Evolutionary conservation across 495 filamentous ascomycete species (phyloP), one percentile per base, ranked within the genome.

Genomic region (Penicillium ucsense): DNA sequence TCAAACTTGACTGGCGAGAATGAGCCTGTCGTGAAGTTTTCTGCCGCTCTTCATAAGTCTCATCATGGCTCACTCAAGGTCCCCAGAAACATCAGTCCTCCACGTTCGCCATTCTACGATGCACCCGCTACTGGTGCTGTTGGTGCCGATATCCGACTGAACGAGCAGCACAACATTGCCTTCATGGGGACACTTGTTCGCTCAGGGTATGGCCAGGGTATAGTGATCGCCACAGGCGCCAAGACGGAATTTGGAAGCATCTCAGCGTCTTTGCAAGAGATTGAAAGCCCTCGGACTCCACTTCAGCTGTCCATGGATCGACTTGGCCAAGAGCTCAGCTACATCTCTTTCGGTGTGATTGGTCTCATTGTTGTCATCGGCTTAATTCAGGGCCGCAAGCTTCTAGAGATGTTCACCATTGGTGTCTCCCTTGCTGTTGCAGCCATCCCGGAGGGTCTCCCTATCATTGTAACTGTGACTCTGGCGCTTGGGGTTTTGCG

Each of bases 111-210:
- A 34, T 74, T 76, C 27, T 82, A 83, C 53, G 75, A 80, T 42
- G 77, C 77, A 20, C 70, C 78, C 3, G 81, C 79, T 8, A 74
- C 68, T 39, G 82, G 80, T 5, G 75, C 81, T 30, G 79, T 82
- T 33, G 81, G 81, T 33, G 74, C 76, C 30, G 81, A 85, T 58
- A 74, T 86, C 38, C 67, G 76, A 10, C 66, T 88, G 50, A 77
- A 78, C 64, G 71, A 88, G 60, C 72, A 82, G 60, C 72, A 77
- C 43, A 95, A 95, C 55, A 90, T 99, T 60, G 92, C 91, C 5
- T 97, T 95, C 62, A 97, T 97, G 94, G 92, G 92, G 4, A 99
- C 92, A 5, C 67, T 99, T 47, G 94, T 99, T 5, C 88, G 89
- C 40, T 94, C 88, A 6, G 92, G 92, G n/a, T 83, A 99, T 54